Conservation (phyloP, 139 green algal genomes). For the Haematococcus lacustris region DNA sequence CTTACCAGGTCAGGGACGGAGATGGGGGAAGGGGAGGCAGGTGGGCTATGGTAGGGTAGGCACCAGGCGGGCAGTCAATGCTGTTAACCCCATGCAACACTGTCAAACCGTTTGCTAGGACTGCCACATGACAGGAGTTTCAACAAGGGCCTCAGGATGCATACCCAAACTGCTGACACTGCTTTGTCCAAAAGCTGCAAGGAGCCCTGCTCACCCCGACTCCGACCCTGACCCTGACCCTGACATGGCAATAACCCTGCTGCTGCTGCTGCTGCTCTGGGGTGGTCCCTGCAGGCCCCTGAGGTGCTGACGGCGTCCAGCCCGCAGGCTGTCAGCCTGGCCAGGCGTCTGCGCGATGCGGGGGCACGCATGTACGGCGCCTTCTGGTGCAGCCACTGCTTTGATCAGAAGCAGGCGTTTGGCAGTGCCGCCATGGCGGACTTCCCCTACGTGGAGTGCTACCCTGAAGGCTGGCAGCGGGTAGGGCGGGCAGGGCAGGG, state of each 20-base stretch:
- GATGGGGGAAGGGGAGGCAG: background rate
- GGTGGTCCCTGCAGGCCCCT: slow-evolving; percentile 22
- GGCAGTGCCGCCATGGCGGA: slow-evolving; percentile 68
- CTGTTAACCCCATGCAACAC: background rate
- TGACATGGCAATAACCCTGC: background rate
- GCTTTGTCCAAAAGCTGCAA: background rate
- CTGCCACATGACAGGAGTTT: background rate
- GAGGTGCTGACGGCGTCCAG: slow-evolving; percentile 25
- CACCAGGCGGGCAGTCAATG: background rate
- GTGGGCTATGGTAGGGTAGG: background rate
- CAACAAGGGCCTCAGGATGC: background rate
- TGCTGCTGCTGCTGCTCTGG: background rate
- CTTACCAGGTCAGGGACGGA: slow-evolving; percentile 12
- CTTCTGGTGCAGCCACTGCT: slow-evolving; percentile 97
- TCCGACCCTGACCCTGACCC: too few species aligned
- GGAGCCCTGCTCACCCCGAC: background rate
- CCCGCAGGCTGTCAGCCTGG: slow-evolving; percentile 20
- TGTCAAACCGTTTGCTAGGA: background rate
- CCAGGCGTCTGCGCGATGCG: slow-evolving; percentile 42
- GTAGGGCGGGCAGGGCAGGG: too few species aligned
- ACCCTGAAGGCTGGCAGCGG: slow-evolving; percentile 80
- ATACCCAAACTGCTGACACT: background rate
- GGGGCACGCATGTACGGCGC: slow-evolving; percentile 95
- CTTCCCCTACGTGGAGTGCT: slow-evolving; percentile 98
- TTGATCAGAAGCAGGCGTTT: slow-evolving; percentile 89